Evolutionary conservation across 352 stramenopile species (phyloP).

Genomic region (Thraustochytrium sp.): DNA sequence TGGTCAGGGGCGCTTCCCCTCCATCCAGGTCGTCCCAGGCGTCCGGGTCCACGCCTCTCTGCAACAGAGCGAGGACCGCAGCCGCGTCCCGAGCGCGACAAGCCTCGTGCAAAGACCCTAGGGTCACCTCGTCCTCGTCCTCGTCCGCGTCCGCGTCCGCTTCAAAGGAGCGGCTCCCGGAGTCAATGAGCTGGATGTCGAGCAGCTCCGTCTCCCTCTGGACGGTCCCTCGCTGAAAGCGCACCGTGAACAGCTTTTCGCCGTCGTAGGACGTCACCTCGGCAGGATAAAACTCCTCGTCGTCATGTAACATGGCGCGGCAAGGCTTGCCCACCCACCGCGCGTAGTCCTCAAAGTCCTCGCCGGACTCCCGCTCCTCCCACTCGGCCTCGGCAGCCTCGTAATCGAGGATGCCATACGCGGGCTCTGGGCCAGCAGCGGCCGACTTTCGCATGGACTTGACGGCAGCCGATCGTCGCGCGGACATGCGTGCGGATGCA

Average conservation of each 20-base stretch:
- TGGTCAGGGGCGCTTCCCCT: too few relatives aligned
- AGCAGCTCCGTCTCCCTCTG: conserved; percentile 2
- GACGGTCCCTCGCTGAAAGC: neutral
- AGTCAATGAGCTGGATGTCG: conserved; percentile 24
- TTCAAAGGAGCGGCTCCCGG: neutral
- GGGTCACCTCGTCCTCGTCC: neutral
- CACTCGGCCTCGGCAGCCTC: neutral
- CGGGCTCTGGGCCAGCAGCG: neutral
- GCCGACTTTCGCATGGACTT: too few relatives aligned
- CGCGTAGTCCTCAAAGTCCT: conserved; percentile 15
- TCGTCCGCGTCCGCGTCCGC: neutral
- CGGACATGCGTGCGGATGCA: too few relatives aligned
- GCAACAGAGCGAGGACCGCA: too few relatives aligned
- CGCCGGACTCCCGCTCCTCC: neutral
- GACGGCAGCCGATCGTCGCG: too few relatives aligned
- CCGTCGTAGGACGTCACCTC: neutral
- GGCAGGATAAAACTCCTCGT: conserved; percentile 31
- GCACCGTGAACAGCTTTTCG: conserved; percentile 18
- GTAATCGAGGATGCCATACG: neutral
- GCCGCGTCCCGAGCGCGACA: too few relatives aligned
- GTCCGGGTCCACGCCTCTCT: too few relatives aligned
- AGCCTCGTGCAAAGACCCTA: too few relatives aligned
- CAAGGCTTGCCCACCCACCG: neutral
- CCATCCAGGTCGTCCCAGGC: too few relatives aligned
- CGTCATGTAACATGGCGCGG: neutral